These are phyloP conservation scores for Pythium angustatum DNA, from an alignment of 352 stramenopile species.

Conservation along the genomic window DNA sequence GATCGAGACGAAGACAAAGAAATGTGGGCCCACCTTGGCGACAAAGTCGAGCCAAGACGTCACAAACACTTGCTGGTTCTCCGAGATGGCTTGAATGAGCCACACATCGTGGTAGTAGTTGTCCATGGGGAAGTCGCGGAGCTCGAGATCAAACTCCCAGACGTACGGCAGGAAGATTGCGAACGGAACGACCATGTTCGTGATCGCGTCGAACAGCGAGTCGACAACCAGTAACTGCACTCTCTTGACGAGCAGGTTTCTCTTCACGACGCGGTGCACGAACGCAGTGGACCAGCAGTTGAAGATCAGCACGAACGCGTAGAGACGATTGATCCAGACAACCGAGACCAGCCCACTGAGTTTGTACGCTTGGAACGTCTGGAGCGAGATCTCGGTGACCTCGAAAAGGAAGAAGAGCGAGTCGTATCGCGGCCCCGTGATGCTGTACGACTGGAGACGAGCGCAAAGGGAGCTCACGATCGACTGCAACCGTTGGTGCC, in stretches of 20 bases:
- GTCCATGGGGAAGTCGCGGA: conserved; percentile 17
- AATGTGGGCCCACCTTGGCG: background rate
- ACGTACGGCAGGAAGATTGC: conserved; percentile 27
- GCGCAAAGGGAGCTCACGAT: background rate
- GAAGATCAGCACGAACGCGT: conserved; percentile 6
- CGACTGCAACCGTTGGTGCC: background rate
- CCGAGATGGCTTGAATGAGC: conserved; percentile 24
- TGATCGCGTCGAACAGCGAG: conserved; percentile 21
- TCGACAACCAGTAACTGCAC: conserved; percentile 16
- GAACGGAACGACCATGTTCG: conserved; percentile 20
- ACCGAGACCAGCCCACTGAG: conserved; percentile 10
- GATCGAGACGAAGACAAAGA: background rate
- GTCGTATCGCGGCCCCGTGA: conserved; percentile 14
- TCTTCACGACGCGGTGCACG: conserved; percentile 6
- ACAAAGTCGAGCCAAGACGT: conserved; percentile 25
- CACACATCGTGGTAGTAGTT: conserved; percentile 29
- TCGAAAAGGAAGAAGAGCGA: conserved; percentile 11
- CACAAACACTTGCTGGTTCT: conserved; percentile 30
- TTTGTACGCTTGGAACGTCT: conserved; percentile 23
- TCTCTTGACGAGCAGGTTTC: conserved; percentile 1
- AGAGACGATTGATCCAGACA: conserved; percentile 25
- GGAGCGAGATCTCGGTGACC: conserved; percentile 9
- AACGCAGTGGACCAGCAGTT: conserved; percentile 27
- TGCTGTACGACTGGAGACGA: background rate
- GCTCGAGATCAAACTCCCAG: conserved; percentile 2